Percentiles rank a stretch among this genome's conserved stretches.
Evolutionary conservation across 2,329 filamentous ascomycete species (phyloP).

Genomic region (Aureobasidium sp.): DNA sequence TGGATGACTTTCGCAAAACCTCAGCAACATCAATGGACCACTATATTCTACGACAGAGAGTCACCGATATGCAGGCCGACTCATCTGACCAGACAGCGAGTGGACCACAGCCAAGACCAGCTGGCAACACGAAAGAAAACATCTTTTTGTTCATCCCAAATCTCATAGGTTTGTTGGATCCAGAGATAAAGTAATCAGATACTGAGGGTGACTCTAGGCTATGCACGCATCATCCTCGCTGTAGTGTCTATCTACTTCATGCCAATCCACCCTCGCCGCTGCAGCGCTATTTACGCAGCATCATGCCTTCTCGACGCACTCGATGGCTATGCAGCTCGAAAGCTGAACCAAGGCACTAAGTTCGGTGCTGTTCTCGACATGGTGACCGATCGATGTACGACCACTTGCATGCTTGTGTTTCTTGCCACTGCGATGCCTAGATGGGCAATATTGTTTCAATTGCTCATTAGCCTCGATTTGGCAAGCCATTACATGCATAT

Average conservation of each 20-base stretch:
- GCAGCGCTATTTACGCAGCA: conserved; percentile 80
- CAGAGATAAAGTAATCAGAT: background rate
- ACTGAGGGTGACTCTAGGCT: conserved; percentile 29
- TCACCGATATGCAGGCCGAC: background rate
- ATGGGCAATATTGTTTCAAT: conserved; percentile 89
- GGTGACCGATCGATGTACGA: conserved; percentile 98
- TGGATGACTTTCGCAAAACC: background rate
- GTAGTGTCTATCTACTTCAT: conserved; percentile 96
- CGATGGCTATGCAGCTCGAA: conserved; percentile 80
- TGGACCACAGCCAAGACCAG: background rate
- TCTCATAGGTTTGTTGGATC: conserved; percentile 36
- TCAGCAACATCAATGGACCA: background rate
- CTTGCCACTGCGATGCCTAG: conserved; percentile 86
- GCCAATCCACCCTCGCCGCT: conserved; percentile 91
- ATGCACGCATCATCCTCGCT: conserved; percentile 49
- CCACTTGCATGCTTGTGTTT: conserved; percentile 87
- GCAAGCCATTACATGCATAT: conserved; percentile 98
- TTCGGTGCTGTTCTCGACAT: conserved; percentile 97
- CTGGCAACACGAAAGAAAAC: conserved; percentile 38
- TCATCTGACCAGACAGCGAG: background rate
- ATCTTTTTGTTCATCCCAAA: conserved; percentile 48
- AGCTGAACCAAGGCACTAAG: conserved; percentile 81
- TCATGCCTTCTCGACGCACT: conserved; percentile 92
- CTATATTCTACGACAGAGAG: background rate
- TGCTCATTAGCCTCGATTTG: conserved; percentile 82